These are phyloP conservation scores for Camellia japonica DNA, from an alignment of 148 eudicot genomes.

Conservation along the genomic window DNA sequence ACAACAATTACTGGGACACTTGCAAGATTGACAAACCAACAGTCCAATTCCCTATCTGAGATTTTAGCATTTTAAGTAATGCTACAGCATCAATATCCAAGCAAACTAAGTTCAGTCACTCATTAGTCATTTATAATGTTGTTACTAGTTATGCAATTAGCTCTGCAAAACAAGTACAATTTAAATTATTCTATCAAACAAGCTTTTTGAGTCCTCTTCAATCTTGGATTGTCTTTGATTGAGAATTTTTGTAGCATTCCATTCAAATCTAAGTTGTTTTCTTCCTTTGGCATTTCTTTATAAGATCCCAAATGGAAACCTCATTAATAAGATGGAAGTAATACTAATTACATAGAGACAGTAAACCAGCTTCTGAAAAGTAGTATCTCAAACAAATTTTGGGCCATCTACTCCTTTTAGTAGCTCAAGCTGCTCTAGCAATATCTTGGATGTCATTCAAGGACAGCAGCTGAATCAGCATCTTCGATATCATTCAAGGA, in stretches of 20 bases:
- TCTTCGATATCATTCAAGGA: not conserved
- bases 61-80: not conserved
- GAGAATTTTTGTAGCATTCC: not conserved
- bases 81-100: slow-evolving; percentile 7
- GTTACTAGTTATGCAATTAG: not conserved
- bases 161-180: not conserved
- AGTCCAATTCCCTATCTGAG: not conserved
- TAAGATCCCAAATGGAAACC: not conserved
- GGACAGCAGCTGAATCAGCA: not conserved
- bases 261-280: not conserved
- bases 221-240: not conserved
- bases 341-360: not conserved
- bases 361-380: not conserved
- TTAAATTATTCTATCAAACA: not conserved
- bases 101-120: not conserved
- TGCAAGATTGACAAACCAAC: not conserved
- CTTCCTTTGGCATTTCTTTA: not conserved
- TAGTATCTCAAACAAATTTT: not conserved
- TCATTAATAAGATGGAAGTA: not conserved
- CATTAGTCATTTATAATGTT: not conserved
- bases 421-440: not conserved
- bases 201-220: not conserved
- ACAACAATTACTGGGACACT: not conserved
- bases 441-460: not conserved
- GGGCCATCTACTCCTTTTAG: not conserved